Conservation (phyloP, 768 basidiomycete species). For the Suillus discolor region DNA sequence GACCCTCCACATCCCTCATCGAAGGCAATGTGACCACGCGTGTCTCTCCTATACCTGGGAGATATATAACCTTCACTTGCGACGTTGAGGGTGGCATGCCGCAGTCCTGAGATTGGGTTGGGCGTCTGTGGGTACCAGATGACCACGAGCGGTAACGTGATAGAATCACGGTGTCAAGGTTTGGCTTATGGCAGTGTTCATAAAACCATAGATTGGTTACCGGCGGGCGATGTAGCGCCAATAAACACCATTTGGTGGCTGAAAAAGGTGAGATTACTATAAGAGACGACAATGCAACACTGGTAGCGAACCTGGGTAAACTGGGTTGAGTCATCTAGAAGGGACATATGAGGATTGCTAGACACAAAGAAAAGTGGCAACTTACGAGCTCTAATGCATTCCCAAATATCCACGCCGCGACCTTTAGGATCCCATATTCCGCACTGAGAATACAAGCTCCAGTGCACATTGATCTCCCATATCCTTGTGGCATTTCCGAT, state of each 20-base stretch:
- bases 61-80: background rate
- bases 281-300: constrained; percentile 10
- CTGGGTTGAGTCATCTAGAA: constrained; percentile 59
- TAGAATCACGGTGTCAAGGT: background rate
- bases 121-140: constrained; percentile 4
- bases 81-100: constrained; percentile 6
- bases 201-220: constrained; percentile 21
- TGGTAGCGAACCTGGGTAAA: constrained; percentile 38
- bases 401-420: constrained; percentile 75
- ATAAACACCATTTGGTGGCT: constrained; percentile 47
- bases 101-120: background rate
- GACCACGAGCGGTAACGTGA: background rate
- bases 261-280: constrained; percentile 2
- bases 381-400: constrained; percentile 71
- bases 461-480: constrained; percentile 70
- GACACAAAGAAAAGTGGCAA: constrained; percentile 8
- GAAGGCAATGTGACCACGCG: background rate
- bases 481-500: constrained; percentile 69
- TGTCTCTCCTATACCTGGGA: constrained; percentile 3
- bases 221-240: constrained; percentile 53
- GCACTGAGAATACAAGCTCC: constrained; percentile 68
- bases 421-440: constrained; percentile 70
- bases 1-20: constrained; percentile 4
- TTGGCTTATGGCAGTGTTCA: background rate
- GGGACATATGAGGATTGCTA: constrained; percentile 11